Percentiles rank a stretch among this genome's conserved stretches.
phyloP scores from a whole-genome alignment of 805 yeast species.

The Starmerella davenportii region DNA sequence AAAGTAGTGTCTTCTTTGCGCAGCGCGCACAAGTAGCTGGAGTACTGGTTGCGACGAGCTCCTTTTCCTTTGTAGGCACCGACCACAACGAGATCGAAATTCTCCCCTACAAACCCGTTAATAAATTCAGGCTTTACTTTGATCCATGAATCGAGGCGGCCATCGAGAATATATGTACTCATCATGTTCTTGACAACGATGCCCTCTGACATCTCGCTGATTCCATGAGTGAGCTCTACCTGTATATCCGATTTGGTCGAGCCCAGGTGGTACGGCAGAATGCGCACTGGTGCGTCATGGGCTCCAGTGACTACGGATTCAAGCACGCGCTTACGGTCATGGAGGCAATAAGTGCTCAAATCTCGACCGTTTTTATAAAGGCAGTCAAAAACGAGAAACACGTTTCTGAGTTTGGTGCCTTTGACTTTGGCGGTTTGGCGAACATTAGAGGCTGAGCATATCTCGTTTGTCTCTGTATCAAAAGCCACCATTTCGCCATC shows the following conservation, averaged over 20 bases:
- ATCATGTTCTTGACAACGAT: slow-evolving; percentile 50
- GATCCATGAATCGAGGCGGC: slow-evolving; percentile 52
- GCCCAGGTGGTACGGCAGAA: slow-evolving; percentile 25
- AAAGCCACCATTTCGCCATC: slow-evolving; percentile 93
- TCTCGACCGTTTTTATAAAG: slow-evolving; percentile 50
- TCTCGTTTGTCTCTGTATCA: slow-evolving; percentile 34
- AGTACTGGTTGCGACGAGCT: slow-evolving; percentile 22
- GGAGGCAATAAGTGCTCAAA: slow-evolving; percentile 36
- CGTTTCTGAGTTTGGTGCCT: slow-evolving; percentile 17
- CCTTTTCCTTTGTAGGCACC: slow-evolving; percentile 61
- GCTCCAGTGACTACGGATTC: slow-evolving; percentile 28
- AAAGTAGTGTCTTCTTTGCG: slow-evolving; percentile 30
- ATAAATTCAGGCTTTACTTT: slow-evolving; percentile 85
- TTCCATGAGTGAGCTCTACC: slow-evolving; percentile 36
- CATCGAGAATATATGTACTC: slow-evolving; percentile 43
- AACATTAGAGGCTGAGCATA: slow-evolving; percentile 68
- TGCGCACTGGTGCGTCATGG: slow-evolving; percentile 11
- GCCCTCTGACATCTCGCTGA: slow-evolving; percentile 58
- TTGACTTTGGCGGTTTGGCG: slow-evolving; percentile 43
- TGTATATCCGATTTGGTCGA: slow-evolving; percentile 36
- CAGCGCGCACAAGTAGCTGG: slow-evolving; percentile 58
- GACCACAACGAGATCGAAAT: slow-evolving; percentile 58
- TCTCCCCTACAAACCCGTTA: slow-evolving; percentile 62
- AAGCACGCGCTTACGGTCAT: slow-evolving; percentile 38
- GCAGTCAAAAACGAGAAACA: slow-evolving; percentile 48